A percentile compares a stretch with the other conserved stretches of the same genome.
phyloP scores from a whole-genome alignment of 225 moss, liverwort and hornwort species.

The Pseudoscleropodium purum region DNA sequence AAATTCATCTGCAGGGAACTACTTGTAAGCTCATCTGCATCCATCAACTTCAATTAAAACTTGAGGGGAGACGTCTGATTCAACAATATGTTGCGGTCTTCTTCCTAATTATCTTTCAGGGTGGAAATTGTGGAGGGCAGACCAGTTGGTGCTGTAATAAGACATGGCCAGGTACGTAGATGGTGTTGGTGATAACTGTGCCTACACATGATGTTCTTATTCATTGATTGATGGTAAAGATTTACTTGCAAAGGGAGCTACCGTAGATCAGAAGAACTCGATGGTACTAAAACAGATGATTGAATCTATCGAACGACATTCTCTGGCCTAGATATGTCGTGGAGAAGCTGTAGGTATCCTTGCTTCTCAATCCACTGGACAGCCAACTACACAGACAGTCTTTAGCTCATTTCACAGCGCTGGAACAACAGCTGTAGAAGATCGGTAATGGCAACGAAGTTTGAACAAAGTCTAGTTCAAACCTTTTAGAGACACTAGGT shows the following conservation, averaged over 20 bases:
- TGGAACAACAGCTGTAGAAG: not conserved
- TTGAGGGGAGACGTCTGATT: not conserved
- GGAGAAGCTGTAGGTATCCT: not conserved
- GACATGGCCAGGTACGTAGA: not conserved
- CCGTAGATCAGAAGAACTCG: not conserved
- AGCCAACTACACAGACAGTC: not conserved
- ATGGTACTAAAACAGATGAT: not conserved
- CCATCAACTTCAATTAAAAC: not conserved
- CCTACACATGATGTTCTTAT: not conserved
- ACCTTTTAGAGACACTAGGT: not conserved
- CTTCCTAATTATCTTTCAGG: not conserved
- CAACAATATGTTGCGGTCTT: not conserved
- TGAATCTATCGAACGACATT: not conserved
- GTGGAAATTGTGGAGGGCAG: not conserved
- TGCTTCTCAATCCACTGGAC: not conserved
- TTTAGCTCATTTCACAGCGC: not conserved
- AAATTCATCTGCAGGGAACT: not conserved
- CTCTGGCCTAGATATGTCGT: not conserved
- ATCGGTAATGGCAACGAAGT: not conserved
- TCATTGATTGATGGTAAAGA: not conserved
- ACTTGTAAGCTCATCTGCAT: not conserved
- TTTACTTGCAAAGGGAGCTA: not conserved
- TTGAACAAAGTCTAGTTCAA: not conserved
- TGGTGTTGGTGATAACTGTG: not conserved
- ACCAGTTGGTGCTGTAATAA: not conserved